Evolutionary conservation across 768 basidiomycete species (phyloP).

Genomic region (Mrakia gelida): DNA sequence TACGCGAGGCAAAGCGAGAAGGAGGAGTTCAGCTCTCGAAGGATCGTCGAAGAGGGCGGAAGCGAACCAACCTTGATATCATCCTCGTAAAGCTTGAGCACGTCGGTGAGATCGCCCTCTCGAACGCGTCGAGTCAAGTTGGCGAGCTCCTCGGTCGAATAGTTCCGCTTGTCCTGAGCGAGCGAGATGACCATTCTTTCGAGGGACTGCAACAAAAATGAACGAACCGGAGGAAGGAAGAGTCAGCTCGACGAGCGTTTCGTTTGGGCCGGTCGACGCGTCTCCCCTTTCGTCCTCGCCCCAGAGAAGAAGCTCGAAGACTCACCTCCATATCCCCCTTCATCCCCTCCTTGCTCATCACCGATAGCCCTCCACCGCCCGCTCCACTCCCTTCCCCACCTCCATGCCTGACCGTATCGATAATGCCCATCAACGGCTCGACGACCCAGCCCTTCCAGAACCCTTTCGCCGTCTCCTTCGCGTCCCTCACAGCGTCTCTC

Average conservation of each 20-base stretch:
- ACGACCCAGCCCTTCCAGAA: conserved; percentile 81
- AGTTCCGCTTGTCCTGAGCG: conserved; percentile 71
- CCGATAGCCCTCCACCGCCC: conserved; percentile 50
- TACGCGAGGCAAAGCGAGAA: no score
- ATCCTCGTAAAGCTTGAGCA: conserved; percentile 81
- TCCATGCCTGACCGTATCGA: conserved; percentile 76
- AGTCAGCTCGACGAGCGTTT: not conserved
- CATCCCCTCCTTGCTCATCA: conserved; percentile 76
- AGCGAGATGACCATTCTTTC: conserved; percentile 88
- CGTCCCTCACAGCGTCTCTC: conserved; percentile 56
- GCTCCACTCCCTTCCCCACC: conserved; percentile 52
- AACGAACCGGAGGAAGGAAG: not conserved
- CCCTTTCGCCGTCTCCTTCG: conserved; percentile 60
- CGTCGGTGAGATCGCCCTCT: conserved; percentile 77
- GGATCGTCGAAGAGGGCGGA: not conserved
- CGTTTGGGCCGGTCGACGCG: no score
- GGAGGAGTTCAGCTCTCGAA: no score
- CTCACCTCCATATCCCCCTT: conserved; percentile 76
- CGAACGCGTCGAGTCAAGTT: conserved; percentile 62
- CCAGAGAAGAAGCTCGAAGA: conserved; percentile 2
- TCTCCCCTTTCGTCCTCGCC: not conserved
- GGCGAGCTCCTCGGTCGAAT: conserved; percentile 60
- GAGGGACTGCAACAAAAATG: conserved; percentile 57
- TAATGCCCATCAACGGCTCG: conserved; percentile 74
- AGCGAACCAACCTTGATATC: conserved; percentile 64